Evolutionary conservation across 495 filamentous ascomycete genomes (phyloP), one percentile per base, ranked within the genome.

Genomic region (Peziza echinospora): DNA sequence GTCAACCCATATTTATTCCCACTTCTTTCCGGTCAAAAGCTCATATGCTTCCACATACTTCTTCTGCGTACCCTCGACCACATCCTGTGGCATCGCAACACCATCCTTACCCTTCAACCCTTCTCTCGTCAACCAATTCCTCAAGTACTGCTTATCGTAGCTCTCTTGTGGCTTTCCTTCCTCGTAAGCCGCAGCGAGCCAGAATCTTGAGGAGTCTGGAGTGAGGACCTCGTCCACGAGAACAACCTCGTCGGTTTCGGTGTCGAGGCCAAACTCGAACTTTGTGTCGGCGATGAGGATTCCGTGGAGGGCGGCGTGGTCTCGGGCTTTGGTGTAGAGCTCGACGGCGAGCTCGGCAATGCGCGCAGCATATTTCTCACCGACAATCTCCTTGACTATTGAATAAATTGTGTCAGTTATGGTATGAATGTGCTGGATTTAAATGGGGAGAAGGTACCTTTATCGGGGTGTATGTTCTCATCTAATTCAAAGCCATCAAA

Each of bases 271-370:
- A 67, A 50, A 73, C 58, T 86, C 82, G 58, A 87, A 84, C 61
- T 86, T 86, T 24, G 80, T 86, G 61, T 86, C 80, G 11, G 84
- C 87, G 45, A 94, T 85, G 52, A 94, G 85, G 48, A 97, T 84
- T 5, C 89, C 86, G 7, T 75, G 71, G 51, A 75, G 71, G 10
- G 67, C 65, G 3, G 87, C 89, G 54, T 93, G 83, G 46, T 69
- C 73, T 34, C 73, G 69, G 3, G 80, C 85, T 45, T 43, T 65
- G 47, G 72, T 72, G 67, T 94, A 96, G 24, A 89, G 62, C 44
- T 69, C 48, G 25, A 94, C 55, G 7, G 79, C 73, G 8, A 92
- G 67, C 17, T 73, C 62, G 62, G 84, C 77, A 51, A 97, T 78
- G 37, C 67, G 72, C 7, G 68, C 60, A n/a, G 85, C 85, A 50